Evolutionary conservation across 1,139 yeast species (phyloP).

Genomic region (Lodderomyces orthopsilosis): DNA sequence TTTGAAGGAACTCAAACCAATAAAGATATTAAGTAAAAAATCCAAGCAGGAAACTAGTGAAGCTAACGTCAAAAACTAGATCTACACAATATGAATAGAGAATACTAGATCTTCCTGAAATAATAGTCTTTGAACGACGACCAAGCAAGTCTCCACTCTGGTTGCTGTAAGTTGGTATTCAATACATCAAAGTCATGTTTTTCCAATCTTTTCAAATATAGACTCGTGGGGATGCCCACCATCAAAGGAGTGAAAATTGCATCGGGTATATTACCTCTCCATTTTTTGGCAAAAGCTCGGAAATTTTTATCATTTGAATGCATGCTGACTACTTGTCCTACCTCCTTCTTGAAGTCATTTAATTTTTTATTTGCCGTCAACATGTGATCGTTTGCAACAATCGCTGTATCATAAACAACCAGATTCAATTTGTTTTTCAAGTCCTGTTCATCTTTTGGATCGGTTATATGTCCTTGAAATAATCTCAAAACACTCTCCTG

Average conservation of each 20-base stretch:
- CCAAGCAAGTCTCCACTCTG: slow-evolving; percentile 77
- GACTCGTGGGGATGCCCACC: slow-evolving; percentile 62
- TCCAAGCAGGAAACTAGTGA: not conserved
- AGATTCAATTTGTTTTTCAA: slow-evolving; percentile 47
- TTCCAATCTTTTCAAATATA: slow-evolving; percentile 62
- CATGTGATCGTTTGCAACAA: slow-evolving; percentile 77
- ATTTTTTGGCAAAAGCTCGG: slow-evolving; percentile 28
- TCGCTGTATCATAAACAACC: slow-evolving; percentile 68
- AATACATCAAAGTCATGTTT: slow-evolving; percentile 62
- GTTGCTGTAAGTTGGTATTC: slow-evolving; percentile 44
- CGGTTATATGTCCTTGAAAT: slow-evolving; percentile 43
- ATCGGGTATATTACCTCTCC: slow-evolving; percentile 58
- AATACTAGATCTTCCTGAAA: not conserved
- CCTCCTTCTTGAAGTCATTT: slow-evolving; percentile 30
- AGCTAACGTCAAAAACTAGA: not conserved
- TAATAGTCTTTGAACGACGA: slow-evolving; percentile 55
- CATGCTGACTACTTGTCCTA: slow-evolving; percentile 13
- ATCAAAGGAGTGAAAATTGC: slow-evolving; percentile 65
- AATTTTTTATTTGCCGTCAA: slow-evolving; percentile 63
- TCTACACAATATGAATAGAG: not conserved
- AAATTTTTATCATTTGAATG: slow-evolving; percentile 30
- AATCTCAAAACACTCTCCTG: slow-evolving; percentile 61
- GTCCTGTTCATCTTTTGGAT: slow-evolving; percentile 19
- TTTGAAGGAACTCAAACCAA: not conserved
- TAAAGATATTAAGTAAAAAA: not conserved